Conservation (phyloP, 2,329 filamentous ascomycete species). For the Nakataea oryzae region DNA sequence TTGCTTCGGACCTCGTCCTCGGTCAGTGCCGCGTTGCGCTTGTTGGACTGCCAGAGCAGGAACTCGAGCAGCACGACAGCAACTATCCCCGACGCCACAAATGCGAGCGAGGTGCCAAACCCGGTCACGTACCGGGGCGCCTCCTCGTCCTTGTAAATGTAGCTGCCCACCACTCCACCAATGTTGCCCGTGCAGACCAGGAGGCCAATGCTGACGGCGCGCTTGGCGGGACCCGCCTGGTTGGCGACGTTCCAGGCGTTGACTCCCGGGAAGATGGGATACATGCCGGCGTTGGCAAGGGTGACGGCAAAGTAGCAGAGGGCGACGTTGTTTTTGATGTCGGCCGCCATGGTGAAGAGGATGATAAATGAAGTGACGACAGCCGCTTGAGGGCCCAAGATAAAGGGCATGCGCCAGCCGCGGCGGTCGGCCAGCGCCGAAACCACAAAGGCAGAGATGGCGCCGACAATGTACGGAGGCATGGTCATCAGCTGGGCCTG, state of each 20-base stretch:
- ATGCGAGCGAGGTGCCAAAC: slow-evolving; percentile 16
- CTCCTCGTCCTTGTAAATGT: slow-evolving; percentile 22
- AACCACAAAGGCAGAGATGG: slow-evolving; percentile 19
- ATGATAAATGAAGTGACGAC: slow-evolving; percentile 19
- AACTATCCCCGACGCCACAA: neutral
- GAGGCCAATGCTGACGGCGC: slow-evolving; percentile 47
- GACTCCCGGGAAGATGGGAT: slow-evolving; percentile 3
- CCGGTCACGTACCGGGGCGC: slow-evolving; percentile 23
- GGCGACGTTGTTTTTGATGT: neutral
- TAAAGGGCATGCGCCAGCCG: slow-evolving; percentile 4
- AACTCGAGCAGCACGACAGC: slow-evolving; percentile 12
- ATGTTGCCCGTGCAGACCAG: slow-evolving; percentile 53
- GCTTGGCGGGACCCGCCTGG: neutral
- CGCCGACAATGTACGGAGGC: slow-evolving; percentile 14
- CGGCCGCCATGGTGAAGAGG: slow-evolving; percentile 11
- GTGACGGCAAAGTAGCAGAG: slow-evolving; percentile 1
- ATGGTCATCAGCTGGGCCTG: slow-evolving; percentile 7
- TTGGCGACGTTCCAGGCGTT: slow-evolving; percentile 4
- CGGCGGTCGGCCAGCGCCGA: slow-evolving; percentile 5
- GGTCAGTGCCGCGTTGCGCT: slow-evolving; percentile 12
- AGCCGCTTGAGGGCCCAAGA: neutral
- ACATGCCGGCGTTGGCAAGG: slow-evolving; percentile 4
- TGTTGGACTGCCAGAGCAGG: slow-evolving; percentile 12
- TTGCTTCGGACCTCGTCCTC: slow-evolving; percentile 15
- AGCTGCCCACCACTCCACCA: slow-evolving; percentile 26